phyloP scores from a whole-genome alignment of 2,329 filamentous ascomycete genomes.

The Fusarium fracticaudum region DNA sequence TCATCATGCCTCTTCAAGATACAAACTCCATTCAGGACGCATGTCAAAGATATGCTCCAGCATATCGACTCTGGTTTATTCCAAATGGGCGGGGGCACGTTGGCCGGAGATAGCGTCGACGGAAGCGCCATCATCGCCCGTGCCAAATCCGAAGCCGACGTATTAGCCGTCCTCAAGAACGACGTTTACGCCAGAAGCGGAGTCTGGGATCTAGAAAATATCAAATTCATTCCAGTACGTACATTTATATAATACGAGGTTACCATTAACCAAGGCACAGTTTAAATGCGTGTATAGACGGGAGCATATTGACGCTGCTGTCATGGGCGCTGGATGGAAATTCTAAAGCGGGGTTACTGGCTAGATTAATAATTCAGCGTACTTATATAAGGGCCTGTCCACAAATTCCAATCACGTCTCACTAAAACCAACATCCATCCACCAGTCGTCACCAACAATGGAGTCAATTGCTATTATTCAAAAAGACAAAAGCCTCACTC shows the following conservation, averaged over 20 bases:
- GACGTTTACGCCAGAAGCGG: neutral
- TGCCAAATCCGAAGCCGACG: neutral
- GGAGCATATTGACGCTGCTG: neutral
- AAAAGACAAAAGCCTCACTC: neutral
- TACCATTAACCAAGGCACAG: neutral
- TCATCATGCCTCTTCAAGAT: neutral
- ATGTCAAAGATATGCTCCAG: neutral
- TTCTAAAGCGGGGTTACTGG: neutral
- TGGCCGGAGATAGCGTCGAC: neutral
- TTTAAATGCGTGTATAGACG: neutral
- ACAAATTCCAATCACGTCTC: neutral
- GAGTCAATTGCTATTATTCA: slow-evolving; percentile 17
- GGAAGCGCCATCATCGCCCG: neutral
- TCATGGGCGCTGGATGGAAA: neutral
- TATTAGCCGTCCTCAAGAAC: neutral
- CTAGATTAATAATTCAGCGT: neutral
- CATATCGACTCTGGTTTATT: neutral
- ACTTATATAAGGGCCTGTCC: neutral
- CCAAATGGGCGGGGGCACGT: neutral
- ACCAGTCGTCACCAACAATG: neutral
- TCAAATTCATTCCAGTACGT: neutral
- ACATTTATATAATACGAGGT: accelerated
- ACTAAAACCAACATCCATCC: neutral
- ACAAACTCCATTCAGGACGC: neutral
- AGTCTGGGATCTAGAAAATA: neutral